A percentile compares a stretch with the other conserved stretches of the same genome.
phyloP scores from a whole-genome alignment of 1,284 basidiomycete species.

The Papiliotrema terrestris region DNA sequence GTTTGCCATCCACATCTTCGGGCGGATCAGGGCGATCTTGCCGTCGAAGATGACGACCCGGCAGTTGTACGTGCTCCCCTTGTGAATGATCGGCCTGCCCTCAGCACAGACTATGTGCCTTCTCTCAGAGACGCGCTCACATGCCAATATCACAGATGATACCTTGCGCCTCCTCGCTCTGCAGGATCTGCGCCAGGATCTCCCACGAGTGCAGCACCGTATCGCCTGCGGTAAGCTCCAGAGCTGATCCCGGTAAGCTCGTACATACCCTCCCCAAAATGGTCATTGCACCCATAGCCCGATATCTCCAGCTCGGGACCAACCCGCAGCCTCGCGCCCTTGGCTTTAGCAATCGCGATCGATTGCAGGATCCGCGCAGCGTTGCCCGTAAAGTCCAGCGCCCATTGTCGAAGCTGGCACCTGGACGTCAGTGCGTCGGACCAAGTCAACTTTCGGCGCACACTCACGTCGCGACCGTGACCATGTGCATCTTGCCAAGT shows the following conservation, averaged over 20 bases:
- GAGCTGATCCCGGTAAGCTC: not conserved
- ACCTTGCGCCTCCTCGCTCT: constrained; percentile 68
- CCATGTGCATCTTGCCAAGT: constrained; percentile 52
- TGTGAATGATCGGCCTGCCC: constrained; percentile 85
- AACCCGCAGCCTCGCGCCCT: constrained; percentile 89
- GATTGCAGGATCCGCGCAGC: constrained; percentile 85
- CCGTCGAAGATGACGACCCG: constrained; percentile 81
- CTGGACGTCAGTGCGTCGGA: not conserved
- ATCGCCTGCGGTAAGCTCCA: constrained; percentile 60
- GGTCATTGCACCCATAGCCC: constrained; percentile 92
- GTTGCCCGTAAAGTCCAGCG: constrained; percentile 91
- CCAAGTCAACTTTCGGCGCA: not conserved
- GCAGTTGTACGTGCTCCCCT: constrained; percentile 97
- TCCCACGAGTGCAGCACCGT: constrained; percentile 96
- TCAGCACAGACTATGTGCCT: not conserved
- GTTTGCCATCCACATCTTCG: constrained; percentile 99
- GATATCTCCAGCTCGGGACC: constrained; percentile 98
- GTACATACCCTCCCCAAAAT: constrained; percentile 56
- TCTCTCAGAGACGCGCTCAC: no score
- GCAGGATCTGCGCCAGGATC: constrained; percentile 77
- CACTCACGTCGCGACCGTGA: constrained; percentile 70
- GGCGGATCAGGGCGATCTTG: constrained; percentile 87
- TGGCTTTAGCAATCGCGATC: constrained; percentile 79
- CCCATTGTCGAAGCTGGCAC: constrained; percentile 91
- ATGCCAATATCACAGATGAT: constrained; percentile 94